Evolutionary conservation across 371 early-diverging fungal genomes (phyloP), one percentile per base, ranked within the genome.

Genomic region (Lichtheimia corymbifera): DNA sequence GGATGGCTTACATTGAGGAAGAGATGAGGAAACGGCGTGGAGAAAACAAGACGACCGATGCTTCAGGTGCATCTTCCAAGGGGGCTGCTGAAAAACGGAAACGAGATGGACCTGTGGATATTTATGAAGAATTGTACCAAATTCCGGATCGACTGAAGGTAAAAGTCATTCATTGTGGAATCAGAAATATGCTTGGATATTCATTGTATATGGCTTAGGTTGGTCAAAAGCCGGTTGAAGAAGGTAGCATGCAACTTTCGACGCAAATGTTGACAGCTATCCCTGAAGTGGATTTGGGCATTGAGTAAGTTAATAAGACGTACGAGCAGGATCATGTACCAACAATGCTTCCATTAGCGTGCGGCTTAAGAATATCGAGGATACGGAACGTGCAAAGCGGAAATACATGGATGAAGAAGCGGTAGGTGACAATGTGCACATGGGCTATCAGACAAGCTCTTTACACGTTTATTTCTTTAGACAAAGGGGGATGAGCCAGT

Each of bases 231-330:
- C 83, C 83, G 0, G 84, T 91, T 24, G 74, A 77, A 17, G 96
- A 97, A 66, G 95, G 95, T 20, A 94, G 90, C 63, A 92, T 94
- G 2, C 90, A 93, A 45, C 71, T 92, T 40, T 94, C 95, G 3
- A 83, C 95, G 9, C 83, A 91, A 41, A 95, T 97, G 95, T 68
- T 97, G 41, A 93, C 95, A 7, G 92, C 94, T 9, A 94, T 97
- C 56, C 97, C 95, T 4, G 96, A 96, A 71, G 92, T 95, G 4
- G 95, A 96, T 70, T 77, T 97, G 3, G 97, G 95, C 42, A 89
- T 92, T 42, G 87, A 84, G 89, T 91, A 83, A 63, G 78, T 73
- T 2, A n/a, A 45, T 9, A 2, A 24, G 4, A 11, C 20, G 11
- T 13, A 22, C 17, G 1, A 30, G 35, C n/a, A 22, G 15, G 50